Evolutionary conservation across 129 eudicot genomes (phyloP).

Genomic region (Saussurea involucrata): DNA sequence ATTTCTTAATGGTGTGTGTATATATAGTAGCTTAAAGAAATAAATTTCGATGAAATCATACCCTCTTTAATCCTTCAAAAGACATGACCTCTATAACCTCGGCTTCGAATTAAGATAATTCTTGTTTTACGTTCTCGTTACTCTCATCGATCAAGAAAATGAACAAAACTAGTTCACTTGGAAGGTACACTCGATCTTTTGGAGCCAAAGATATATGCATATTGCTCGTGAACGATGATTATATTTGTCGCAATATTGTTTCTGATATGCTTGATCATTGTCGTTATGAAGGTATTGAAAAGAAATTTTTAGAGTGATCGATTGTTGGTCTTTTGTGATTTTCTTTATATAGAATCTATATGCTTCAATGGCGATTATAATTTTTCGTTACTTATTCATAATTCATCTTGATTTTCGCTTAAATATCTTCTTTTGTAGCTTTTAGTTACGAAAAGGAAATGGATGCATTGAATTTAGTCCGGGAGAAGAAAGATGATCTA

Average conservation of each 20-base stretch:
- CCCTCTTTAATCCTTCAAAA: conserved; percentile 3
- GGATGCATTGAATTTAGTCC: conserved; percentile 29
- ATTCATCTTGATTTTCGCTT: background rate
- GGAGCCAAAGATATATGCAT: conserved; percentile 35
- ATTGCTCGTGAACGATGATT: conserved; percentile 39
- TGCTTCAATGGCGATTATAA: background rate
- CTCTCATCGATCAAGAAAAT: conserved; percentile 4
- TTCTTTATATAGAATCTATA: background rate
- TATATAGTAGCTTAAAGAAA: conserved; percentile 27
- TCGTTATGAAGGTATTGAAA: conserved; percentile 35
- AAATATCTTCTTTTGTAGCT: conserved; percentile 4
- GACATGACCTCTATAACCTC: conserved; percentile 3
- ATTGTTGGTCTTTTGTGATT: background rate
- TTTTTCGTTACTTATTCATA: background rate
- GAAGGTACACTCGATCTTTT: conserved; percentile 15
- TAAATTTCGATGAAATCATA: conserved; percentile 9
- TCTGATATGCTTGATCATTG: conserved; percentile 32
- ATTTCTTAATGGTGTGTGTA: conserved; percentile 11
- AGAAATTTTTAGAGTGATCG: background rate
- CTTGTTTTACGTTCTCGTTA: conserved; percentile 13
- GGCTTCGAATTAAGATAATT: conserved; percentile 5
- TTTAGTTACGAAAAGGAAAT: conserved; percentile 25
- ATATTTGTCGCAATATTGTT: conserved; percentile 30
- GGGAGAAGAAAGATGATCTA: conserved; percentile 22
- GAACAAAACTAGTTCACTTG: conserved; percentile 17